These are phyloP conservation scores for Candida montana DNA, from an alignment of 805 yeast genomes.

Conservation along the genomic window DNA sequence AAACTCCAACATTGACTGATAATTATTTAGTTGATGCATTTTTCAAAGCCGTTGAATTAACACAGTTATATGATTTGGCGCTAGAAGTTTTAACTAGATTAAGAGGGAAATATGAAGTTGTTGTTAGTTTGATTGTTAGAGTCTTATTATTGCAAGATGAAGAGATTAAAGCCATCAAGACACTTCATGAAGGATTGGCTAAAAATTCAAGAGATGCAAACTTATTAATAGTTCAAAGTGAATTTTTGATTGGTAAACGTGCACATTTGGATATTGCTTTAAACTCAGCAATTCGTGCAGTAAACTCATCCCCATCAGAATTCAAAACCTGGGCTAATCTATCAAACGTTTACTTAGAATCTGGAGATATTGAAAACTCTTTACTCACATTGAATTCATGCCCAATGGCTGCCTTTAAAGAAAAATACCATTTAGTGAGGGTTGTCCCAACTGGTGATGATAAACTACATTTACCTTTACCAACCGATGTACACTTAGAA, in stretches of 20 bases:
- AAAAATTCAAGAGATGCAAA: constrained; percentile 50
- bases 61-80: constrained; percentile 60
- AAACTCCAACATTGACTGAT: constrained; percentile 55
- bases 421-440: constrained; percentile 56
- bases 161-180: constrained; percentile 52
- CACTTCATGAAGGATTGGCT: constrained; percentile 45
- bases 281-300: constrained; percentile 56
- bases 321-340: constrained; percentile 69
- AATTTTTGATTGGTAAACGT: constrained; percentile 47
- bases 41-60: constrained; percentile 53
- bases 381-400: constrained; percentile 69
- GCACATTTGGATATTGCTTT: constrained; percentile 51
- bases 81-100: constrained; percentile 53
- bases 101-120: constrained; percentile 47
- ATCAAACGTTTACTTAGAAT: constrained; percentile 56
- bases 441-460: constrained; percentile 48
- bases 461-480: constrained; percentile 68
- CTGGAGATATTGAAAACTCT: constrained; percentile 67
- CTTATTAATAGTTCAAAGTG: constrained; percentile 50
- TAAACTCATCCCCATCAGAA: constrained; percentile 68
- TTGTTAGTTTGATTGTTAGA: constrained; percentile 50
- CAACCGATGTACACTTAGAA: constrained; percentile 64
- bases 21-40: constrained; percentile 78
- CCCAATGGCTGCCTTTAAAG: constrained; percentile 71
- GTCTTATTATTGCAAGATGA: constrained; percentile 48